Percentiles rank a stretch among this genome's conserved stretches.
Conservation (phyloP, 1,139 yeast genomes). For the Casaregolazyma lundiana region DNA sequence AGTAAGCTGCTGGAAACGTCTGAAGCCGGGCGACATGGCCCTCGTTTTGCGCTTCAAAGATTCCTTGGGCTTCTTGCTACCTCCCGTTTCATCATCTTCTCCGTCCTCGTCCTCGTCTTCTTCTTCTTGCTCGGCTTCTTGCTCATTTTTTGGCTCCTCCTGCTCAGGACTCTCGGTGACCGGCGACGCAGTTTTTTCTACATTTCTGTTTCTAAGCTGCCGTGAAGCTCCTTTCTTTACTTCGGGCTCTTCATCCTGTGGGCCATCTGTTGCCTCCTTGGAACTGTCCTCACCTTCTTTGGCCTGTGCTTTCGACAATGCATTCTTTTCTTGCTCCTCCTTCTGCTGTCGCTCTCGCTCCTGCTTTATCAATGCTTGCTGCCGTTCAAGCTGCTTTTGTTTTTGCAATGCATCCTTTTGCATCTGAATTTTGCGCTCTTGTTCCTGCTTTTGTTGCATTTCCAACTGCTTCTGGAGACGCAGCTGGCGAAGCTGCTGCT, state of each 20-base stretch:
- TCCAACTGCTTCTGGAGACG: slow-evolving; percentile 24
- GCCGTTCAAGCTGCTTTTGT: slow-evolving; percentile 20
- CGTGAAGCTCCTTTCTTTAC: not conserved
- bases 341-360: slow-evolving; percentile 11
- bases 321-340: slow-evolving; percentile 15
- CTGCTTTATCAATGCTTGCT: slow-evolving; percentile 20
- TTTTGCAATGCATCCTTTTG: slow-evolving; percentile 21
- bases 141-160: slow-evolving; percentile 14
- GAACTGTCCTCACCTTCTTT: slow-evolving; percentile 12
- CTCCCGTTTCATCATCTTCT: slow-evolving; percentile 12
- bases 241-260: slow-evolving; percentile 4
- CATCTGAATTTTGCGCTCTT: slow-evolving; percentile 20
- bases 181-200: slow-evolving; percentile 5
- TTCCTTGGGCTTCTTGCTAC: slow-evolving; percentile 9
- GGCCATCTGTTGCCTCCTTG: slow-evolving; percentile 4
- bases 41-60: slow-evolving; percentile 1
- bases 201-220: not conserved
- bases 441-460: slow-evolving; percentile 24
- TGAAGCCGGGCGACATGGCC: slow-evolving; percentile 6
- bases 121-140: slow-evolving; percentile 9
- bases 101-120: slow-evolving; percentile 12
- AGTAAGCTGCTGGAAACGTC: slow-evolving; percentile 31
- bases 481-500: slow-evolving; percentile 14
- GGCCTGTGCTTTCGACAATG: slow-evolving; percentile 15
- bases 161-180: slow-evolving; percentile 10